Conservation (phyloP, 192 early-diverging fungal genomes). For the Rhizophagus sp. region DNA sequence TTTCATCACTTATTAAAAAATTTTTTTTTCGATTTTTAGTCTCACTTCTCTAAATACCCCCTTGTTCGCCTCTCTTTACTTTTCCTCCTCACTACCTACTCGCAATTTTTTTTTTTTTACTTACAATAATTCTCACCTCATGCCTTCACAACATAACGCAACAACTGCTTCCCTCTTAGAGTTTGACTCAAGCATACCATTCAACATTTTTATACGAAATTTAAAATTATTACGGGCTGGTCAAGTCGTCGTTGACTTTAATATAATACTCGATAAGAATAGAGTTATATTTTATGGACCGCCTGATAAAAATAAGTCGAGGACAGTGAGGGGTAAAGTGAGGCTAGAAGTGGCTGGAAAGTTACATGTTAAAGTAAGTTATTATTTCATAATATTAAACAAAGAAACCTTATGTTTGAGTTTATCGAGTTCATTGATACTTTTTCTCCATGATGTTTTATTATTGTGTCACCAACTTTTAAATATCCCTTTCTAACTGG, state of each 20-base stretch:
- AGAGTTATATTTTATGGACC: conserved; percentile 18
- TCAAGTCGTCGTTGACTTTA: conserved; percentile 18
- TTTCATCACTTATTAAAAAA: too few relatives aligned
- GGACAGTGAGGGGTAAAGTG: conserved; percentile 25
- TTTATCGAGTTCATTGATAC: too few relatives aligned
- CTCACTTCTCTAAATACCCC: not conserved
- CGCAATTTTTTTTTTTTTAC: not conserved
- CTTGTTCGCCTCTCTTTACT: not conserved
- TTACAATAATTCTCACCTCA: not conserved
- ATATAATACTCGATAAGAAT: conserved; percentile 19
- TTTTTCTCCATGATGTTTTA: not conserved
- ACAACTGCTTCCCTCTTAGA: conserved; percentile 1
- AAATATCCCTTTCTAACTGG: too few relatives aligned
- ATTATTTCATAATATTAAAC: not conserved
- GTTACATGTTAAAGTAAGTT: conserved; percentile 16
- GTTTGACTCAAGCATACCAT: conserved; percentile 17
- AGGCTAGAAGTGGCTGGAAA: conserved; percentile 24
- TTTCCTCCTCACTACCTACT: not conserved
- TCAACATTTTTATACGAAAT: conserved; percentile 10
- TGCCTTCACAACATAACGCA: not conserved
- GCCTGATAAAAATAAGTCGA: not conserved
- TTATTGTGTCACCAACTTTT: not conserved
- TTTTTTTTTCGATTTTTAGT: not conserved
- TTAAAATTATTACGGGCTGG: conserved; percentile 11
- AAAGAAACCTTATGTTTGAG: not conserved